phyloP scores from a whole-genome alignment of 1,284 basidiomycete species.

The Cerioporus squamosus region DNA sequence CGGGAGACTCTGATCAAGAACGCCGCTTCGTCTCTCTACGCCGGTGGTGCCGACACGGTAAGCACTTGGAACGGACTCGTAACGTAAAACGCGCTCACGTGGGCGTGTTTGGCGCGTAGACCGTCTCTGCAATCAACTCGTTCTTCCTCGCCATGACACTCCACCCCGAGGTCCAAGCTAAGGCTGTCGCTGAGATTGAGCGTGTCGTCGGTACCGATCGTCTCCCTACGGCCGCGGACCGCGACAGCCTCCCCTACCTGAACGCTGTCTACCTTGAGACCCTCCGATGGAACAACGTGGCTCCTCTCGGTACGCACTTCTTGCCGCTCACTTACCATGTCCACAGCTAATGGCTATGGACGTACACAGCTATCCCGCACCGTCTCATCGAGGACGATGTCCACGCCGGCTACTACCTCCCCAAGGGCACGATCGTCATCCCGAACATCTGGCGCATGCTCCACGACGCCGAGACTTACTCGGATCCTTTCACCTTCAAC shows the following conservation, averaged over 20 bases:
- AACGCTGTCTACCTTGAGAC: constrained; percentile 36
- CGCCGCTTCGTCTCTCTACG: constrained; percentile 34
- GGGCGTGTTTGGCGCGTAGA: constrained; percentile 17
- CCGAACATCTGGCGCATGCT: constrained; percentile 35
- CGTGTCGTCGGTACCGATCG: constrained; percentile 33
- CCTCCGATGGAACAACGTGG: constrained; percentile 35
- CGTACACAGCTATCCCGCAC: constrained; percentile 29
- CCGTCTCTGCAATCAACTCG: constrained; percentile 32
- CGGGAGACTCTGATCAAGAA: constrained; percentile 33
- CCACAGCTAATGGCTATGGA: not conserved
- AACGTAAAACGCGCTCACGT: not conserved
- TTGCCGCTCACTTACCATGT: not conserved
- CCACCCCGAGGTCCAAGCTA: constrained; percentile 36
- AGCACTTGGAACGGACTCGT: not conserved
- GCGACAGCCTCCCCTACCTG: constrained; percentile 36
- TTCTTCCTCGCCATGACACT: constrained; percentile 39
- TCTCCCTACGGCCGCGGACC: constrained; percentile 37
- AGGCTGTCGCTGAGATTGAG: constrained; percentile 39
- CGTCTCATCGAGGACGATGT: constrained; percentile 33
- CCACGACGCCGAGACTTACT: constrained; percentile 33
- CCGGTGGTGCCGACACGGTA: constrained; percentile 36
- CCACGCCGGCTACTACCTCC: constrained; percentile 34
- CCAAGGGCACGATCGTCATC: constrained; percentile 34
- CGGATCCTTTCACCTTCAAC: constrained; percentile 33
- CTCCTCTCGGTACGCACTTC: constrained; percentile 27